phyloP scores from a whole-genome alignment of 2,329 filamentous ascomycete genomes.

The Talaromyces sp. region DNA sequence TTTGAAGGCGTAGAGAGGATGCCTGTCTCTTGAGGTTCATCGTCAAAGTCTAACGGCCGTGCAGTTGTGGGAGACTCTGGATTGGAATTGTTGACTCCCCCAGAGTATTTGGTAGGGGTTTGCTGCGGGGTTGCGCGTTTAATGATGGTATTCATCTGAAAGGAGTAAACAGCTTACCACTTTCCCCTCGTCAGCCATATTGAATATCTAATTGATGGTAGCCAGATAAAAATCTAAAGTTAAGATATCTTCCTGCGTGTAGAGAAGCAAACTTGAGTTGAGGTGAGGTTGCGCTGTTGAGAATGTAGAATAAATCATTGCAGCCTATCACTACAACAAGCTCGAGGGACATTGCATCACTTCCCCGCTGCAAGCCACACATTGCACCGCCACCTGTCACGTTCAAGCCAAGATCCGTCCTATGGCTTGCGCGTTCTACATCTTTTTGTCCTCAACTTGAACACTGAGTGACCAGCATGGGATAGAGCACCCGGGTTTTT shows the following conservation, averaged over 20 bases:
- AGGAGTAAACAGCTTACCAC: conserved; percentile 20
- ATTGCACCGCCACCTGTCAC: background rate
- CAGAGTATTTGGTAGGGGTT: conserved; percentile 33
- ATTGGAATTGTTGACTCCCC: conserved; percentile 28
- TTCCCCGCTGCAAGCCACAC: background rate
- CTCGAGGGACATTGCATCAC: conserved; percentile 3
- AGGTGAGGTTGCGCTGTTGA: background rate
- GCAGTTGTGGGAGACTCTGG: conserved; percentile 53
- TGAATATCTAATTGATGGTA: background rate
- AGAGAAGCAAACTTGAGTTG: background rate
- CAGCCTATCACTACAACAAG: conserved; percentile 41
- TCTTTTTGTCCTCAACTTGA: background rate
- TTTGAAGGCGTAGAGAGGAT: conserved; percentile 23
- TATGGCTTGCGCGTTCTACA: conserved; percentile 1
- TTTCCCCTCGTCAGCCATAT: conserved; percentile 37
- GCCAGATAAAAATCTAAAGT: background rate
- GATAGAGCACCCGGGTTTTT: background rate
- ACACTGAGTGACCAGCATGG: background rate
- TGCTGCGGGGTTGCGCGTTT: conserved; percentile 19
- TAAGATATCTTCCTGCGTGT: no score
- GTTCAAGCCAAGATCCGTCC: background rate
- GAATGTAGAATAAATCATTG: background rate
- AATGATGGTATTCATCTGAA: background rate
- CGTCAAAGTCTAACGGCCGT: conserved; percentile 53
- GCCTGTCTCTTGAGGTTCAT: conserved; percentile 47